These are phyloP conservation scores for Phytophthora palmivora DNA, from an alignment of 352 stramenopile species.

Conservation along the genomic window DNA sequence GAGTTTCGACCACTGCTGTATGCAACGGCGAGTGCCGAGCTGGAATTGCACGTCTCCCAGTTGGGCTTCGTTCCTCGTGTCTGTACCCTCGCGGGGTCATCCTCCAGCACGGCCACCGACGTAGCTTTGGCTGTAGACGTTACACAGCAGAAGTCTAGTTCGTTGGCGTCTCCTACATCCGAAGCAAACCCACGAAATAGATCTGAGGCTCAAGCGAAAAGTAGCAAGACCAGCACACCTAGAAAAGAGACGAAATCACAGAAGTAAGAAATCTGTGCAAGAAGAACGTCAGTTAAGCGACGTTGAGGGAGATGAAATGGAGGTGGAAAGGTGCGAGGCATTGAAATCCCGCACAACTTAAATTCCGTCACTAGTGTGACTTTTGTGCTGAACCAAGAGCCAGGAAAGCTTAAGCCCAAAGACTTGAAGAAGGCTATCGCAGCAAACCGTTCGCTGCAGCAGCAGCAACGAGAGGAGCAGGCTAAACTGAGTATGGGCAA, in stretches of 20 bases:
- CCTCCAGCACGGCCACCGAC: conserved; percentile 36
- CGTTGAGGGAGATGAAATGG: conserved; percentile 13
- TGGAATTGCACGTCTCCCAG: conserved; percentile 82
- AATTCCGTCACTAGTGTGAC: conserved; percentile 71
- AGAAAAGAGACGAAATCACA: conserved; percentile 4
- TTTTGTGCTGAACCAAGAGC: conserved; percentile 90
- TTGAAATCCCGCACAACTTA: conserved; percentile 76
- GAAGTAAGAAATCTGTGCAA: conserved; percentile 9
- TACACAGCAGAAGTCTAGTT: conserved; percentile 2
- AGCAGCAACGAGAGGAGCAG: conserved; percentile 74
- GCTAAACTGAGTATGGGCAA: conserved; percentile 40
- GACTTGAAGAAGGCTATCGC: conserved; percentile 91
- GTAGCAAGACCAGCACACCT: conserved; percentile 8
- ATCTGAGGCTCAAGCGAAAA: conserved; percentile 10
- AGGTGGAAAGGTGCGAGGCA: conserved; percentile 51
- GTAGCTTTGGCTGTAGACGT: conserved; percentile 1
- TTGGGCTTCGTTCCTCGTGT: conserved; percentile 70
- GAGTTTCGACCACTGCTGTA: conserved; percentile 75
- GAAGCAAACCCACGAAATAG: conserved; percentile 12
- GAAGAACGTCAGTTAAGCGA: conserved; percentile 16
- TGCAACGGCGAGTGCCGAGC: conserved; percentile 67
- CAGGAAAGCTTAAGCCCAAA: conserved; percentile 90
- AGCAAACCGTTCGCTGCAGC: conserved; percentile 68
- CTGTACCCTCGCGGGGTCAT: conserved; percentile 76
- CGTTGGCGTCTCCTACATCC: conserved; percentile 1